These are phyloP conservation scores for Daldinia sp. DNA, from an alignment of 2,329 filamentous ascomycete species.

Conservation along the genomic window DNA sequence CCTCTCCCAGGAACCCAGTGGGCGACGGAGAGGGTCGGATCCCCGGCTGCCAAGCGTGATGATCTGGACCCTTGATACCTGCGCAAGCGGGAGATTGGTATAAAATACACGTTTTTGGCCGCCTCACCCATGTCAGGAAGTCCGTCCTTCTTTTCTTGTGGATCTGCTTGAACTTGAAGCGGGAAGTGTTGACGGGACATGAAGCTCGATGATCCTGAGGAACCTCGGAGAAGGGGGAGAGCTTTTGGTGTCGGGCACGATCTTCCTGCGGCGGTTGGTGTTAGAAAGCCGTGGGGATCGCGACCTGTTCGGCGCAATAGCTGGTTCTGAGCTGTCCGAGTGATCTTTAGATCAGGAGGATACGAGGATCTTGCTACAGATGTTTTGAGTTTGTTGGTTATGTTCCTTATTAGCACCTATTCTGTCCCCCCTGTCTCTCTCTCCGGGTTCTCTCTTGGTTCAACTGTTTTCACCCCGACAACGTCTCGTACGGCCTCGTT, in stretches of 20 bases:
- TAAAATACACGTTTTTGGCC: slow-evolving; percentile 42
- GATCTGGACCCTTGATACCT: slow-evolving; percentile 41
- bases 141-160: slow-evolving; percentile 4
- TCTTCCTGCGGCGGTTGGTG: slow-evolving; percentile 18
- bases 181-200: slow-evolving; percentile 15
- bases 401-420: slow-evolving; percentile 7
- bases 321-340: slow-evolving; percentile 43
- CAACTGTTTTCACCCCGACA: slow-evolving; percentile 18
- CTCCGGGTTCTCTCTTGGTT: slow-evolving; percentile 2
- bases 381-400: slow-evolving; percentile 5
- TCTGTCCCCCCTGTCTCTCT: neutral
- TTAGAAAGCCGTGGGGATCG: slow-evolving; percentile 4
- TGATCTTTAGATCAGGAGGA: slow-evolving; percentile 41
- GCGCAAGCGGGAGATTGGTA: slow-evolving; percentile 30
- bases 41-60: slow-evolving; percentile 35
- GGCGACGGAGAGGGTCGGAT: slow-evolving; percentile 29
- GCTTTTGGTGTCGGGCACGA: slow-evolving; percentile 40
- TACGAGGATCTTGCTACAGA: slow-evolving; percentile 38
- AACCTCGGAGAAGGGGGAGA: slow-evolving; percentile 39
- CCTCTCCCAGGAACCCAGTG: slow-evolving; percentile 31
- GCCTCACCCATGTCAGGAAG: slow-evolving; percentile 38
- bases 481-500: slow-evolving; percentile 27
- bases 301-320: slow-evolving; percentile 41
- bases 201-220: slow-evolving; percentile 27
- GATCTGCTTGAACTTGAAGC: slow-evolving; percentile 18